phyloP scores from a whole-genome alignment of 805 yeast genomes.

The Lipomyces oligophaga region DNA sequence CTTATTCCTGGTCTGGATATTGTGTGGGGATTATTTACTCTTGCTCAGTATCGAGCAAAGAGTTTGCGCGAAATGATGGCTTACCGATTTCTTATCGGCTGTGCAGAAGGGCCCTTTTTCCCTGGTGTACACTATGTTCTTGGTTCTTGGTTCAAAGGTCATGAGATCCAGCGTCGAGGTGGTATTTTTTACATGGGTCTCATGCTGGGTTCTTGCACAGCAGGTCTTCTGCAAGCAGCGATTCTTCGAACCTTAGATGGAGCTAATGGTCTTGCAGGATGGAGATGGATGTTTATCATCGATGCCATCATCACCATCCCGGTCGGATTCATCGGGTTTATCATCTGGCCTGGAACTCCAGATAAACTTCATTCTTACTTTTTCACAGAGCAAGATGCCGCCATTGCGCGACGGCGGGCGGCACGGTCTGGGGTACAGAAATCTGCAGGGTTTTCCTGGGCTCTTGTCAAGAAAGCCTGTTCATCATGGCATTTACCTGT shows the following conservation, averaged over 20 bases:
- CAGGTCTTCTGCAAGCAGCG: slow-evolving; percentile 60
- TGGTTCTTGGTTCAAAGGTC: slow-evolving; percentile 57
- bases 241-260: slow-evolving; percentile 49
- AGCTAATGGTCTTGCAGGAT: slow-evolving; percentile 51
- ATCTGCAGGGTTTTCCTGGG: slow-evolving; percentile 30
- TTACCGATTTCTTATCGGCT: slow-evolving; percentile 61
- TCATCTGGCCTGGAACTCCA: slow-evolving; percentile 65
- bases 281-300: slow-evolving; percentile 71
- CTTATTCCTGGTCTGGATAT: slow-evolving; percentile 54
- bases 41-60: slow-evolving; percentile 50
- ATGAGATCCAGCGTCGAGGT: slow-evolving; percentile 58
- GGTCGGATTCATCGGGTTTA: slow-evolving; percentile 54
- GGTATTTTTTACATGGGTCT: slow-evolving; percentile 60
- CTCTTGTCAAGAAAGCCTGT: slow-evolving; percentile 45
- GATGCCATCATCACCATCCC: slow-evolving; percentile 58
- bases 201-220: slow-evolving; percentile 56
- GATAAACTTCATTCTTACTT: slow-evolving; percentile 50
- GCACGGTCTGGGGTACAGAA: slow-evolving; percentile 37
- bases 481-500: slow-evolving; percentile 47
- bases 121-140: slow-evolving; percentile 49
- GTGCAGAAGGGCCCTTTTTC: slow-evolving; percentile 57
- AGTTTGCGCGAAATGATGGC: slow-evolving; percentile 53
- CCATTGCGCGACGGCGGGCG: slow-evolving; percentile 48
- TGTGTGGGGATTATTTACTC: slow-evolving; percentile 64
- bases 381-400: slow-evolving; percentile 54